Conservation (phyloP, 2,329 filamentous ascomycete genomes). For the Nemania sp. region DNA sequence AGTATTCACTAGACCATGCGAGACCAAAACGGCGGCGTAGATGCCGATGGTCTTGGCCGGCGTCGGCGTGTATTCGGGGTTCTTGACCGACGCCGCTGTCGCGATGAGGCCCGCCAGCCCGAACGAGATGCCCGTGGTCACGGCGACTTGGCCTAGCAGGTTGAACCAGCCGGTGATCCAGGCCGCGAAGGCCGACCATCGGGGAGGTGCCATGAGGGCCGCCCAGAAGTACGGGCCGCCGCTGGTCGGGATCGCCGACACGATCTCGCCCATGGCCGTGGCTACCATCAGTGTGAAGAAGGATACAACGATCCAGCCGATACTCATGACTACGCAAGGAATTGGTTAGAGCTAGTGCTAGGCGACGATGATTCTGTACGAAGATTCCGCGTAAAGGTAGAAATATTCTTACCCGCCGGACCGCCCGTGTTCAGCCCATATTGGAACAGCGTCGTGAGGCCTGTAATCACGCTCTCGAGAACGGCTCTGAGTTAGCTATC, state of each 20-base stretch:
- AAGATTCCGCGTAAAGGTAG: neutral
- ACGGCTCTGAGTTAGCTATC: neutral
- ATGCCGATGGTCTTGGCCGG: constrained; percentile 59
- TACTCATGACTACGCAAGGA: constrained; percentile 32
- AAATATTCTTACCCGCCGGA: constrained; percentile 41
- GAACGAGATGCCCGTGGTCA: constrained; percentile 48
- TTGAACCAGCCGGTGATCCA: constrained; percentile 50
- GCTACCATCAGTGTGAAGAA: constrained; percentile 60
- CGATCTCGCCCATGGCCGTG: constrained; percentile 61
- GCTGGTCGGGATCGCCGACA: constrained; percentile 60
- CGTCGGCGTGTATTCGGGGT: constrained; percentile 44
- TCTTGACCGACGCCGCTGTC: constrained; percentile 44
- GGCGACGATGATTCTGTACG: neutral
- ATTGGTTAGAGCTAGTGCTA: neutral
- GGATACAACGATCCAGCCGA: constrained; percentile 56
- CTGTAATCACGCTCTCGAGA: constrained; percentile 59
- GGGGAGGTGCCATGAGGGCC: constrained; percentile 56
- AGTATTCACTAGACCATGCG: constrained; percentile 58
- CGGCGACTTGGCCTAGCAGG: constrained; percentile 47
- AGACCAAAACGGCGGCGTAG: constrained; percentile 58
- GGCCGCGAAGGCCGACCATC: constrained; percentile 44
- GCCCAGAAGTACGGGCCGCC: constrained; percentile 66
- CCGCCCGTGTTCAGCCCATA: constrained; percentile 60
- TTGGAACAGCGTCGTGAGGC: constrained; percentile 60
- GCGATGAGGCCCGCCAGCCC: constrained; percentile 45